Evolutionary conservation across 2,329 filamentous ascomycete species (phyloP), one percentile per base, ranked within the genome.

Genomic region (Cordyceps pruinosa): DNA sequence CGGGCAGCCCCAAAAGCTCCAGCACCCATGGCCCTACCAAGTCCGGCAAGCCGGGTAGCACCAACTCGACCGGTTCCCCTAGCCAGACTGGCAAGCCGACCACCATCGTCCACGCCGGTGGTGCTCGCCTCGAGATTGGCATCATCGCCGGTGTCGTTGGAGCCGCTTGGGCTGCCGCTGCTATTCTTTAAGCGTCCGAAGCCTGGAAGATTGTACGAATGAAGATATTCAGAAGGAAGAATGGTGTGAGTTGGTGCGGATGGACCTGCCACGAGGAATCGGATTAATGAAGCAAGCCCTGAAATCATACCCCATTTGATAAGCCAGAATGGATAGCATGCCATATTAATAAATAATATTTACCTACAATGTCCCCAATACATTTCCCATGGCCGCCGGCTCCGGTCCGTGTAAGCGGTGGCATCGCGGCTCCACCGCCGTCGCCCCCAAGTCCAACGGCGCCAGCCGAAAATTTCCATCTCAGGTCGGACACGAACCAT

Each of bases 41-140:
- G n/a, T n/a, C n/a, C n/a, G 53, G 45, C 41, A 55, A 54, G 15
- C 52, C 59, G 44, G 37, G 46, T 21, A 47, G 30, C 57, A n/a
- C 41, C 37, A 28, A 30, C 47, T 1, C 48, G 12, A 15, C 39
- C 42, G 25, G 15, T 50, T 49, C 5, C 30, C 13, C 21, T 42
- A 15, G 21, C 21, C 26, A 54, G 52, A 53, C 59, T 42, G 13
- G 57, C 10, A 59, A 61, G 1, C 52, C 53, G 12, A 39, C 3
- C 15, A n/a, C 5, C 12, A 56, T 61, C 1, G 58, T 60, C 9
- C 42, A 52, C 37, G 61, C 58, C 25, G 58, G 58, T 3, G 64
- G 59, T 35, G 55, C 63, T 25, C 61, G 78, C 15, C 50, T 59
- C 19, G 65, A 67, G 55, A 61, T 66, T 23, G 62, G 66, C 47